Conservation (phyloP, 2,329 filamentous ascomycete genomes). For the Pestalotiopsis sp. region DNA sequence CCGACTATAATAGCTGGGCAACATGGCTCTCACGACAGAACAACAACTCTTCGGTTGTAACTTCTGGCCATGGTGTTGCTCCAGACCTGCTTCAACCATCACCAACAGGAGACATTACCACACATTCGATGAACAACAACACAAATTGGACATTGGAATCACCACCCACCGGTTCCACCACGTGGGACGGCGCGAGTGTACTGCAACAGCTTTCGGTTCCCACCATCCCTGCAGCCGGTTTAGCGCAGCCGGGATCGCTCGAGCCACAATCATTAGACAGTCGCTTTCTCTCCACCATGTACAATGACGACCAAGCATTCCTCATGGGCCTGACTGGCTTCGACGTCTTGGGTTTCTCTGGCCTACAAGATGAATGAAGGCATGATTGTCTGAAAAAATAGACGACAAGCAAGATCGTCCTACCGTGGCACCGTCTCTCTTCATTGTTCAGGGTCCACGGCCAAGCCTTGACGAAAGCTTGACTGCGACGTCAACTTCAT, state of each 20-base stretch:
- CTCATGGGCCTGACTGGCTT: constrained; percentile 29
- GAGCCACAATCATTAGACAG: not conserved
- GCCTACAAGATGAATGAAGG: constrained; percentile 4
- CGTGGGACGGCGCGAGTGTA: constrained; percentile 10
- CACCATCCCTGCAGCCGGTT: not conserved
- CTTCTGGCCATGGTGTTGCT: not conserved
- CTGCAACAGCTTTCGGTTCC: constrained; percentile 12
- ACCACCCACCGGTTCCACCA: not conserved
- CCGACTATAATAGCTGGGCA: constrained; percentile 12
- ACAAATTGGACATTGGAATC: not conserved
- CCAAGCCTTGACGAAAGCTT: not conserved
- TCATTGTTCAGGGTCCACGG: not conserved
- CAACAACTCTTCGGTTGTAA: not conserved
- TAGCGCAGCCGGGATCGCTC: not conserved
- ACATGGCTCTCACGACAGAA: constrained; percentile 7
- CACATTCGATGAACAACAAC: not conserved
- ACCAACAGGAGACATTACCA: not conserved
- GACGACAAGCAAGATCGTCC: not conserved
- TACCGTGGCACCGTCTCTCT: not conserved
- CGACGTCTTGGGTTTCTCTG: constrained; percentile 21
- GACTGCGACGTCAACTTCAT: not conserved
- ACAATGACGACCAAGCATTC: constrained; percentile 24
- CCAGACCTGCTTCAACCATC: not conserved
- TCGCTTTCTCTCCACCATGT: constrained; percentile 14
- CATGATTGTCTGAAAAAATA: not conserved